Evolutionary conservation across 108 stramenopile genomes (phyloP), one percentile per base, ranked within the genome.

Genomic region (Cyclotella cryptica): DNA sequence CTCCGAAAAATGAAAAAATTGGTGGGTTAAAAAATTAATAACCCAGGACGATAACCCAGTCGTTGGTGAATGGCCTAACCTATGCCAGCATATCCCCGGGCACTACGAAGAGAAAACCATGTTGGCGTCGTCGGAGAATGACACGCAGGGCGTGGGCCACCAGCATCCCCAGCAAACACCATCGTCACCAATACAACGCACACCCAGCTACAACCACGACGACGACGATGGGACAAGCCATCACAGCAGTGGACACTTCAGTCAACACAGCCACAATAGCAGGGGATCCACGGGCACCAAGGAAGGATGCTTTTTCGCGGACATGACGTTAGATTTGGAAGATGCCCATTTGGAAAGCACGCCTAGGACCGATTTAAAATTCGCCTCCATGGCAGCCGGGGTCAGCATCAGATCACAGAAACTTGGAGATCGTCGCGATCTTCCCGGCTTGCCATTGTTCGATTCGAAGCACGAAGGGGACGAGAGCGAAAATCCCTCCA

Each of bases 341-440:
- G 53, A 64, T 10, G 74, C 74, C 5, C 49, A 66, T 40, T 52
- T 74, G 64, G 74, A 74, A 26, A 65, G 52, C 43, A 74, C 74
- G 53, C 74, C 74, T 12, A 49, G 74, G 40, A 66, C 53, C 9
- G 72, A 73, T 19, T 63, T 29, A 15, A 52, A 63, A 24, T 73
- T 73, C 51, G 72, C 72, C 22, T 28, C 62, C 62, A 73, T 73
- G 72, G 58, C 61, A 17, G 39, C 61, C 28, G 62, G 27, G 40
- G 46, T 14, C 14, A 39, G 29, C 15, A 49, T 17, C 9, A n/a
- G 15, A 49, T 3, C 47, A n/a, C 15, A n/a, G 47, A n/a, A n/a
- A n/a, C 3, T 7, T n/a, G 47, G 47, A 9, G 35, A 35, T 6
- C 4, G 35, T 35, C 35, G 35, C 35, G 35, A 35, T 3, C 3